A percentile compares a stretch with the other conserved stretches of the same genome.
These are phyloP conservation scores for Spirogloea muscicola DNA, from an alignment of 139 green algal species.

Conservation along the genomic window DNA sequence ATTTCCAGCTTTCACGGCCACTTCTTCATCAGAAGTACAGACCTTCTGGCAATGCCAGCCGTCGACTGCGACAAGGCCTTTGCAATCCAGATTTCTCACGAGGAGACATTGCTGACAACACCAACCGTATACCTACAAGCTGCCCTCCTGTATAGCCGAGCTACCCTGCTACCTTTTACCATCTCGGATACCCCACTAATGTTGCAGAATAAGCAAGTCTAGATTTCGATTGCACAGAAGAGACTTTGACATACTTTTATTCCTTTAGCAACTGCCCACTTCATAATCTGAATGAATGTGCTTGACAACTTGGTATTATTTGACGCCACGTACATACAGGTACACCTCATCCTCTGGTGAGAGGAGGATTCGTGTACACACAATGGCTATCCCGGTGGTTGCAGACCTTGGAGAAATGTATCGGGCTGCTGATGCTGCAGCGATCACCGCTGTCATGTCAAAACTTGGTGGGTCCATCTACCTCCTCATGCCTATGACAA, in stretches of 20 bases:
- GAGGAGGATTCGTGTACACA: slow-evolving; percentile 91
- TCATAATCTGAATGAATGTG: no score
- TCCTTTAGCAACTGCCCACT: no score
- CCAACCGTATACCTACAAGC: slow-evolving; percentile 32
- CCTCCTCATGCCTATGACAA: no score
- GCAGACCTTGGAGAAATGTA: slow-evolving; percentile 85
- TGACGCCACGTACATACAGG: no score
- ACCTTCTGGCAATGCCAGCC: slow-evolving; percentile 91
- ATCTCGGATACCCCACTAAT: no score
- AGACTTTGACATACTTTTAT: no score
- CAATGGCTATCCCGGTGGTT: slow-evolving; percentile 79
- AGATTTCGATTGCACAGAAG: no score
- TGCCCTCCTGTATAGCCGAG: slow-evolving; percentile 39
- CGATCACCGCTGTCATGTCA: slow-evolving; percentile 59
- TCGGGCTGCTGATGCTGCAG: slow-evolving; percentile 62
- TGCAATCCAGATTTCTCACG: slow-evolving; percentile 42
- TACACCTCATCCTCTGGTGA: slow-evolving; percentile 81
- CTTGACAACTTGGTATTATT: no score
- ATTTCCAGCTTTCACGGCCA: slow-evolving; percentile 89
- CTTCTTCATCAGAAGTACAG: slow-evolving; percentile 90
- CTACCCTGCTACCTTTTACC: no score
- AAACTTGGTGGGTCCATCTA: slow-evolving; percentile 60
- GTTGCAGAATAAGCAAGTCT: no score
- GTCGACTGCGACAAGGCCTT: slow-evolving; percentile 82
- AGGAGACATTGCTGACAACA: slow-evolving; percentile 33